phyloP scores from a whole-genome alignment of 202 grass and related monocot species.

The Zoysia matrella region DNA sequence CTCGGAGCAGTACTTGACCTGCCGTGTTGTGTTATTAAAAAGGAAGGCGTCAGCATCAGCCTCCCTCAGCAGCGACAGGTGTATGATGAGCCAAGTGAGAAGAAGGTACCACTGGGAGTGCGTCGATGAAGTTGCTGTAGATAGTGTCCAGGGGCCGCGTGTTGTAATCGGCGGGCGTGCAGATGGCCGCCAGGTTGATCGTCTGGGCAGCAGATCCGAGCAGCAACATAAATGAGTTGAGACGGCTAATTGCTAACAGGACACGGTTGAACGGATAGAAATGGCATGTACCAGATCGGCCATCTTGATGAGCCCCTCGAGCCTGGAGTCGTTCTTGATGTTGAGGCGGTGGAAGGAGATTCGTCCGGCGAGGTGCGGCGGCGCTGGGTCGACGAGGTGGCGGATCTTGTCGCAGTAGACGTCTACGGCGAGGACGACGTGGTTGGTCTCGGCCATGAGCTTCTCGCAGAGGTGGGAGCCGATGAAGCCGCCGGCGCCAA shows the following conservation, averaged over 20 bases:
- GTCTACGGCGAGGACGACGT: conserved; percentile 80
- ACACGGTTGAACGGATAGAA: neutral
- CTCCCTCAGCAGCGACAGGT: too few relatives aligned
- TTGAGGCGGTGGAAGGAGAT: conserved; percentile 99
- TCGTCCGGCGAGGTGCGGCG: conserved; percentile 52
- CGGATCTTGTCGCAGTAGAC: conserved; percentile 99
- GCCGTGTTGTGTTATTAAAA: neutral
- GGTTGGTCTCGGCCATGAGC: conserved; percentile 81
- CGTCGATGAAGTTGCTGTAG: conserved; percentile 98
- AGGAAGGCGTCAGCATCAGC: neutral
- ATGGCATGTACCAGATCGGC: conserved; percentile 60
- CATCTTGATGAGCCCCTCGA: conserved; percentile 98
- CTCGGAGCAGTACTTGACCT: conserved; percentile 98
- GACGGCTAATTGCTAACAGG: too few relatives aligned
- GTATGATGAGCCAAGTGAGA: too few relatives aligned
- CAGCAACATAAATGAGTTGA: too few relatives aligned
- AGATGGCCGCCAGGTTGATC: conserved; percentile 97
- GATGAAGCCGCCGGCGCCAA: conserved; percentile 95
- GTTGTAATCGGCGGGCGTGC: conserved; percentile 97
- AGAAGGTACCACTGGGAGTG: conserved; percentile 76
- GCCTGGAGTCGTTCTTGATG: conserved; percentile 94
- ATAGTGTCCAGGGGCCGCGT: conserved; percentile 95
- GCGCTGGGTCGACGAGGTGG: conserved; percentile 80
- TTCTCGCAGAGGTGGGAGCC: conserved; percentile 99
- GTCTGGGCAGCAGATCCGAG: conserved; percentile 49